Base-by-base conservation (phyloP, 306 rosid genomes). In the Gastrolobium villosum region DNA sequence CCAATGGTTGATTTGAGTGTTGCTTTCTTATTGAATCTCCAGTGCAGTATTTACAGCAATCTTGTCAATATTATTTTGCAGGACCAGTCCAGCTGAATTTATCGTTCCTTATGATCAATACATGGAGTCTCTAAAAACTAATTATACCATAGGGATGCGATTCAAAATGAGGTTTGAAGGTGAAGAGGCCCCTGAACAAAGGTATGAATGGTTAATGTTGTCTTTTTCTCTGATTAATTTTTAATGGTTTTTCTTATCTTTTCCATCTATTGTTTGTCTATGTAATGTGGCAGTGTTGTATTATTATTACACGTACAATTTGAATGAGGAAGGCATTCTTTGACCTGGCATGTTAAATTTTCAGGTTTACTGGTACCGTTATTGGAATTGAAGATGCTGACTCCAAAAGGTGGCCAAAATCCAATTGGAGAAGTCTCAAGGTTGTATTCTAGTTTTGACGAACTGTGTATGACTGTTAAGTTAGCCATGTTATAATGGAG, bases 151-250 rank as follows among this genome's bases (percentile, higher is more conserved):
- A 67, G 99, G 99, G 20, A 91, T 93, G 99, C 87, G 99, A 75
- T 95, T 95, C 57, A 93, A 90, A 73, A 95, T 95, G 99, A 80
- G 90, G 69, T 95, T 95, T 46, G 99, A 95, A 83, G 98, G 99
- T 80, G 98, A 95, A 87, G 99, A 95, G 78, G 97, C 99, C 70
- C 99, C 98, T 4, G 99, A 93, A 46, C 99, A 95, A 72, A 95
- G 98, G 99, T 95, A 83, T 65, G 67, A 53, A 10, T 56, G n/a
- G 14, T 48, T 62, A 6, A 30, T 62, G 60, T 41, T 75, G 56
- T 75, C n/a, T 45, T 31, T 53, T 35, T 44, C 13, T 6, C 43
- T 2, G 11, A 15, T 15, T 62, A 31, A 45, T 36, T 49, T 76
- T 39, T 57, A 35, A 7, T 53, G 4, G 0, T 37, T 13, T 48